A percentile compares a stretch with the other conserved stretches of the same genome.
These are phyloP conservation scores for Paramecium sonneborni DNA, from an alignment of 73 alveolate species.

Conservation along the genomic window DNA sequence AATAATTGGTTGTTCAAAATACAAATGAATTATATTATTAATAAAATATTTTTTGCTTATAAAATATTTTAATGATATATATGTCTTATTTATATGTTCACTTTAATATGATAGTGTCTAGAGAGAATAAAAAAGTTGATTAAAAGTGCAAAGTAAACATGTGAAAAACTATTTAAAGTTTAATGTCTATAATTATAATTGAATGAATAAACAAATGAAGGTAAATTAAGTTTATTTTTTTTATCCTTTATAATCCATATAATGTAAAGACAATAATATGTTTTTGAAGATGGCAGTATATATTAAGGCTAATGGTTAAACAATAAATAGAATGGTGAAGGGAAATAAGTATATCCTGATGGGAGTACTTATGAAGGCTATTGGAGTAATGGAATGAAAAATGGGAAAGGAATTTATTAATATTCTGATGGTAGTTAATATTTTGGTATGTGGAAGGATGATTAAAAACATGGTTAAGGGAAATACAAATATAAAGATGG, in stretches of 20 bases:
- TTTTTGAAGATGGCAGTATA: background rate
- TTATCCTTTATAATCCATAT: background rate
- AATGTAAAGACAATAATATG: slow-evolving; percentile 51
- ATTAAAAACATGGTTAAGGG: slow-evolving; percentile 74
- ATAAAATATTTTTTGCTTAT: no score
- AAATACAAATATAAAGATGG: slow-evolving; percentile 57
- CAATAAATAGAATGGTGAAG: slow-evolving; percentile 39
- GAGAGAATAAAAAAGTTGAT: no score
- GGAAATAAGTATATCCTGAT: slow-evolving; percentile 55
- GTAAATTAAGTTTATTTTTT: background rate
- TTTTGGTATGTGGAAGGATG: slow-evolving; percentile 67
- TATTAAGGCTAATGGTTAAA: background rate
- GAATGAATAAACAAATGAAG: no score
- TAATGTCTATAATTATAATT: no score
- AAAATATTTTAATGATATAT: no score
- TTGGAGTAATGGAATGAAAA: slow-evolving; percentile 69
- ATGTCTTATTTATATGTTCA: no score
- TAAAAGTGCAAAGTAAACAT: no score
- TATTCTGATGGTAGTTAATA: slow-evolving; percentile 61
- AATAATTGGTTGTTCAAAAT: no score
- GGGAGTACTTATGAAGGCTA: slow-evolving; percentile 60
- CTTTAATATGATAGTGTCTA: no score
- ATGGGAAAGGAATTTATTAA: slow-evolving; percentile 69
- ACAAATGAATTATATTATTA: no score
- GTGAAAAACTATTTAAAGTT: no score